phyloP scores from a whole-genome alignment of 495 filamentous ascomycete genomes.

The Aspergillus diversus region DNA sequence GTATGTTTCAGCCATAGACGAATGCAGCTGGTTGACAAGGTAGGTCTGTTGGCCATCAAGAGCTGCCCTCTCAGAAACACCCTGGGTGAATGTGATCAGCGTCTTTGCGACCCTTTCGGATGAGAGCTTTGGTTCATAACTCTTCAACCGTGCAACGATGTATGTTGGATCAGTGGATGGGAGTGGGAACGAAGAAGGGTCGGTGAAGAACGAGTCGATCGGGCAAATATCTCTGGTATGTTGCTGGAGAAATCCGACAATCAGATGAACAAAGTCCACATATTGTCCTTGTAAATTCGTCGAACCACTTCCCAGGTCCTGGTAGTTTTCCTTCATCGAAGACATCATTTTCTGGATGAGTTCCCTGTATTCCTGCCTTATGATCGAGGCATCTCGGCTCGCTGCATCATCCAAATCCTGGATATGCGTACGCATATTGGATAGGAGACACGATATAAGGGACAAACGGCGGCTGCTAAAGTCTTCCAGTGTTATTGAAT shows the following conservation, averaged over 20 bases:
- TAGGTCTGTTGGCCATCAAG: slow-evolving; percentile 63
- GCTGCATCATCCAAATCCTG: slow-evolving; percentile 39
- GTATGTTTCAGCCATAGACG: slow-evolving; percentile 55
- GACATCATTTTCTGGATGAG: slow-evolving; percentile 62
- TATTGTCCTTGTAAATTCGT: slow-evolving; percentile 56
- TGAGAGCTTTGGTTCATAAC: slow-evolving; percentile 63
- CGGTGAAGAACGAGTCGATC: slow-evolving; percentile 70
- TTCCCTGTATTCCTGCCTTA: slow-evolving; percentile 57
- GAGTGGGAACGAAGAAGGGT: slow-evolving; percentile 66
- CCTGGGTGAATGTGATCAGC: slow-evolving; percentile 65
- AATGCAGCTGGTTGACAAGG: slow-evolving; percentile 59
- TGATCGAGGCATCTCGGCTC: slow-evolving; percentile 32
- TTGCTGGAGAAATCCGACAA: slow-evolving; percentile 68
- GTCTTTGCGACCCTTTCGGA: slow-evolving; percentile 56
- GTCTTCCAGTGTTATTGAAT: slow-evolving; percentile 56
- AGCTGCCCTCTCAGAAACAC: slow-evolving; percentile 64
- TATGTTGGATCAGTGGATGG: slow-evolving; percentile 68
- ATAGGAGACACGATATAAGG: slow-evolving; percentile 63
- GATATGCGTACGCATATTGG: slow-evolving; percentile 65
- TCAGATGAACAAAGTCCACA: slow-evolving; percentile 66
- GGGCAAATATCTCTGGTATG: slow-evolving; percentile 64
- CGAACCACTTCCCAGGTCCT: slow-evolving; percentile 54
- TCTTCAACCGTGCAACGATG: slow-evolving; percentile 66
- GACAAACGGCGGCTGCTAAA: slow-evolving; percentile 60
- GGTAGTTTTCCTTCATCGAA: slow-evolving; percentile 70